A percentile compares a stretch with the other conserved stretches of the same genome.
These are phyloP conservation scores for Leccinum sublutescens DNA, from an alignment of 768 basidiomycete genomes.

Conservation along the genomic window DNA sequence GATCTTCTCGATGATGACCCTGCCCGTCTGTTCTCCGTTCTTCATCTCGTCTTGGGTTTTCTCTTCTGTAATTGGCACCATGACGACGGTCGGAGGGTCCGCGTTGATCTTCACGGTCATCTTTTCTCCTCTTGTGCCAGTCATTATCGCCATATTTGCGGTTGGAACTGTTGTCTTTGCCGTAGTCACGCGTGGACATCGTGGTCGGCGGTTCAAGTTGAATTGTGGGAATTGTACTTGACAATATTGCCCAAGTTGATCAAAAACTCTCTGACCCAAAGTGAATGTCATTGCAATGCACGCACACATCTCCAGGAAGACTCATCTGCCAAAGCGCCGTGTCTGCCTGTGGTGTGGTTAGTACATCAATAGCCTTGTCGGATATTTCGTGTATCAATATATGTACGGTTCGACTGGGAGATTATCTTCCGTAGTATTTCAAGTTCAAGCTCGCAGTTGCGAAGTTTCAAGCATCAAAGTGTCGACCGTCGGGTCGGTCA, in stretches of 20 bases:
- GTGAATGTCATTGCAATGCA: neutral
- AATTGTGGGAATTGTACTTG: conserved; percentile 18
- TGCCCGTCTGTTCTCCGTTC: conserved; percentile 21
- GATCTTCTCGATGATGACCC: conserved; percentile 15
- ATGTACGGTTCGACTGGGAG: too few species aligned
- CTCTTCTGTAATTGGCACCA: conserved; percentile 12
- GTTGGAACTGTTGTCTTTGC: conserved; percentile 11
- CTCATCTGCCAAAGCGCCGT: conserved; percentile 15
- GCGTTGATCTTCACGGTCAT: conserved; percentile 6
- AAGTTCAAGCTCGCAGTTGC: neutral
- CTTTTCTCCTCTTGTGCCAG: conserved; percentile 8
- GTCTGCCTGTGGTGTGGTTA: neutral
- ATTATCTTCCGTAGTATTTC: neutral
- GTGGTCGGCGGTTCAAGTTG: neutral
- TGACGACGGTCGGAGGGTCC: conserved; percentile 16
- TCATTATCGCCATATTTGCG: conserved; percentile 14
- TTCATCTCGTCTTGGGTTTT: conserved; percentile 21
- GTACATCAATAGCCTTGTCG: too few species aligned
- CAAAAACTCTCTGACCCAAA: too few species aligned
- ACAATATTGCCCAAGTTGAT: too few species aligned
- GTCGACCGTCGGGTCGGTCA: neutral
- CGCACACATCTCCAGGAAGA: conserved; percentile 10
- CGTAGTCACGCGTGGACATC: conserved; percentile 20
- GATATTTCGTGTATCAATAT: neutral
- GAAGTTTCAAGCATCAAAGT: neutral